A percentile compares a stretch with the other conserved stretches of the same genome.
Conservation (phyloP, 257 asterid genomes). For the Misopates orontium region DNA sequence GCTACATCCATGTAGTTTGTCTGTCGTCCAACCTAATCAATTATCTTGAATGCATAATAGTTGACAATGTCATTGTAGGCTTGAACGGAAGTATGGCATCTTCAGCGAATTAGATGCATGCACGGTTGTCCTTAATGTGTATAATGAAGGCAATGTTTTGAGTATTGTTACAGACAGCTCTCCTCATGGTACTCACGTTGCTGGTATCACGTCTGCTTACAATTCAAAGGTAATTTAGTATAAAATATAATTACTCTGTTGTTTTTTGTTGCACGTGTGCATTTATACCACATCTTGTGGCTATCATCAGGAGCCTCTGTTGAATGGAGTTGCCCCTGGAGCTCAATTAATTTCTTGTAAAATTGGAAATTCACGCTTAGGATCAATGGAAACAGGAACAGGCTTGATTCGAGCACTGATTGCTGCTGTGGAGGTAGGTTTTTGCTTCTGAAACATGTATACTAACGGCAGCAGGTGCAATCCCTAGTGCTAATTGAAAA, state of each 20-base stretch:
- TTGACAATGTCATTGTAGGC: constrained; percentile 50
- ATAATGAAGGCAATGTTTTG: constrained; percentile 75
- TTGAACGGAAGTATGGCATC: constrained; percentile 79
- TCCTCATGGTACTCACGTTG: constrained; percentile 98
- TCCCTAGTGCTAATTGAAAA: constrained; percentile 1
- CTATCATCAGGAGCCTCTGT: constrained; percentile 75
- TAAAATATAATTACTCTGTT: constrained; percentile 1
- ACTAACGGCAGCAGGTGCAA: constrained; percentile 13
- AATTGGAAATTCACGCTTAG: constrained; percentile 95
- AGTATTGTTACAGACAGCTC: constrained; percentile 94
- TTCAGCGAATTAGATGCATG: constrained; percentile 96
- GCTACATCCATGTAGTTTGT: constrained; percentile 12
- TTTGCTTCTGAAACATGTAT: constrained; percentile 10
- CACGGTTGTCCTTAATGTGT: constrained; percentile 70
- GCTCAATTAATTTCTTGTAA: constrained; percentile 95
- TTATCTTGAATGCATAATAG: constrained; percentile 24
- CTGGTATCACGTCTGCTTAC: constrained; percentile 94
- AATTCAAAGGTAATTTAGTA: constrained; percentile 64
- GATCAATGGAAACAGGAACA: constrained; percentile 99
- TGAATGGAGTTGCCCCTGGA: constrained; percentile 99
- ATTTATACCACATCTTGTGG: constrained; percentile 21
- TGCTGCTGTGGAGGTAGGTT: constrained; percentile 90
- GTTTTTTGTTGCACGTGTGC: constrained; percentile 10
- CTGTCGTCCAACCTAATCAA: constrained; percentile 23
- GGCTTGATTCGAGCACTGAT: constrained; percentile 93